A percentile compares a stretch with the other conserved stretches of the same genome.
Conservation (phyloP, 2,329 filamentous ascomycete species). For the Talaromyces marneffei region DNA sequence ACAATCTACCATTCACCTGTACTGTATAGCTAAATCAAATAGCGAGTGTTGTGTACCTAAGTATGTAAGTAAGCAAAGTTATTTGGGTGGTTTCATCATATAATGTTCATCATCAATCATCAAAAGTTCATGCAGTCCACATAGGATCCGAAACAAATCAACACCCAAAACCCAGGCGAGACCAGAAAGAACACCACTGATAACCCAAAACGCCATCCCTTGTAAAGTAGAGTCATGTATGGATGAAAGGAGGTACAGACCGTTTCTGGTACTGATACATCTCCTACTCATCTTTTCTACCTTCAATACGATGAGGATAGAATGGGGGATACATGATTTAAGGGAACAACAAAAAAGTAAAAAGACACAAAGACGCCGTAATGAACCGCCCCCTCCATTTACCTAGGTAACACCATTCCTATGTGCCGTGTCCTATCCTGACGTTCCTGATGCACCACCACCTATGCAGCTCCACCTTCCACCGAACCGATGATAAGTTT, state of each 20-base stretch:
- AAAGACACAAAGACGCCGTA: not conserved
- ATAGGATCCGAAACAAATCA: not conserved
- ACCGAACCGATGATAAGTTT: not conserved
- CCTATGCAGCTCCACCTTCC: not conserved
- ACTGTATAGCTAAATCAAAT: slow-evolving; percentile 1
- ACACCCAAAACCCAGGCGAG: not conserved
- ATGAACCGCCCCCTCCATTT: not conserved
- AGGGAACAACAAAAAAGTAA: not conserved
- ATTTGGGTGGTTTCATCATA: not conserved
- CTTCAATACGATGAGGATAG: too few relatives aligned
- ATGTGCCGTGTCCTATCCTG: not conserved
- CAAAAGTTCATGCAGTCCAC: not conserved
- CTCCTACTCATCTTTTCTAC: not conserved
- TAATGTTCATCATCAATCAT: not conserved
- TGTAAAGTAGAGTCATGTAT: not conserved
- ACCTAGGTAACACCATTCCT: not conserved
- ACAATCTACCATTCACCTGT: not conserved
- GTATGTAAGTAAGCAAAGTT: not conserved
- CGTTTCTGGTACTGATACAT: not conserved
- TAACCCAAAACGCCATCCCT: not conserved
- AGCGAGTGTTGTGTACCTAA: not conserved
- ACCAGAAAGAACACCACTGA: not conserved
- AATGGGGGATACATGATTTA: not conserved
- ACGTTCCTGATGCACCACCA: not conserved
- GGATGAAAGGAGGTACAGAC: not conserved